Base-by-base conservation (phyloP, 1,139 yeast species). In the Geotrichum reessii region DNA sequence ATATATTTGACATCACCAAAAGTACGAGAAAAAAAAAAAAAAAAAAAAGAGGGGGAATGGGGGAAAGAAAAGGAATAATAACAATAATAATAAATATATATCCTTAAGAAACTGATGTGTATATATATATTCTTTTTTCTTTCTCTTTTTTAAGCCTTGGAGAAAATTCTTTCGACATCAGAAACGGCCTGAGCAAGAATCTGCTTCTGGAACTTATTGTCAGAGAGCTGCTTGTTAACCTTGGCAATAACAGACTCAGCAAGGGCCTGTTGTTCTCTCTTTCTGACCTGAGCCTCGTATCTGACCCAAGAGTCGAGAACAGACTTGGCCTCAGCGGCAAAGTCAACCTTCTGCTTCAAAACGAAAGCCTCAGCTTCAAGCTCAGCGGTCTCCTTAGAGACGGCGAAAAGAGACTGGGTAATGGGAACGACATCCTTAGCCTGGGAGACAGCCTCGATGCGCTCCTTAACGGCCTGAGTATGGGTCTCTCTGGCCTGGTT, bases 301-400 rank as follows among this genome's bases (percentile, higher is more conserved):
- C 98, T 90, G 69, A 92, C 98, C 99, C 99, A 93, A 44, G 98
- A 90, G 78, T 93, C 99, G 74, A 93, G 85, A 63, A 93, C 96
- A 61, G 95, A 79, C 81, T 87, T 91, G 72, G 98, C 98, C 81
- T 91, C 97, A 63, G 79, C 70, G 63, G 95, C 93, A 69, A 90
- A 83, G 65, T 86, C 93, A 66, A 89, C 90, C 74, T 85, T 78
- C 81, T 93, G 99, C 81, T 91, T 87, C 75, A 88, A 83, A 78
- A 87, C 96, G 71, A 92, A 93, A 57, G 95, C 84, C 77, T 90
- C 83, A 65, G 97, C 95, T 82, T 93, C 99, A 71, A 91, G 83
- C 78, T 88, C 83, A 67, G 93, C 97, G 64, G 99, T 93, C 80
- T 93, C 97, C 82, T 90, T 92, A 64, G 99, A 93, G 63, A 93